Base-by-base conservation (phyloP, 345 rosid species). In the Ceriops decandra region DNA sequence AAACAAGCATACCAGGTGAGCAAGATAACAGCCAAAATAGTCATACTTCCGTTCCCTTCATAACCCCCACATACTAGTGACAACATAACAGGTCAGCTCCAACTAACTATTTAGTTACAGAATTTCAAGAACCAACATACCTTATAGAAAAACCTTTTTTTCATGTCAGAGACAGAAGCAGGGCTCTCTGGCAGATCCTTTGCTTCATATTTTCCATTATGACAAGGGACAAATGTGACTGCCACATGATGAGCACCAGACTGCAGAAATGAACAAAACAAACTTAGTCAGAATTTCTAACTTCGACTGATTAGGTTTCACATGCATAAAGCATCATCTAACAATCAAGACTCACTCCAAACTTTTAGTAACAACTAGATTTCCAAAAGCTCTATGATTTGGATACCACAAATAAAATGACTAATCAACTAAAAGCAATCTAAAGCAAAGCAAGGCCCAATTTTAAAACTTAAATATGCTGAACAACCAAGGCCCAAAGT, bases 101-200 rank as follows among this genome's bases (percentile, higher is more conserved):
- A 49, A 54, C 62, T 60, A 52, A 68, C 15, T 31, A 57, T 70
- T 63, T 49, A 49, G 74, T 31, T 61, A 62, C 35, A 20, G 27
- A 64, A 56, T 13, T 59, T 31, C 53, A 7, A 5, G 67, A 70
- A 72, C 57, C 58, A 62, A 57, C 74, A 38, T 67, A 86, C 93
- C 90, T 79, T 86, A 60, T 68, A 79, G 17, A 74, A 64, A 70
- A 82, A 79, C 60, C 74, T 77, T 67, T 79, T 86, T 70, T 68
- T 79, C 26, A 67, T 30, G 54, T 79, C 78, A 59, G 85, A 68
- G 20, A 74, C 73, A 7, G 87, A 85, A 59, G 68, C 42, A 38
- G 88, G 85, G 75, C 82, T 79, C 72, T 74, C 76, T 67, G 65
- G 64, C 11, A 74, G 81, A 82, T 85, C 87, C 67, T 79, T 82